phyloP scores from a whole-genome alignment of 2,329 filamentous ascomycete species.

The Neofusicoccum laricinum region DNA sequence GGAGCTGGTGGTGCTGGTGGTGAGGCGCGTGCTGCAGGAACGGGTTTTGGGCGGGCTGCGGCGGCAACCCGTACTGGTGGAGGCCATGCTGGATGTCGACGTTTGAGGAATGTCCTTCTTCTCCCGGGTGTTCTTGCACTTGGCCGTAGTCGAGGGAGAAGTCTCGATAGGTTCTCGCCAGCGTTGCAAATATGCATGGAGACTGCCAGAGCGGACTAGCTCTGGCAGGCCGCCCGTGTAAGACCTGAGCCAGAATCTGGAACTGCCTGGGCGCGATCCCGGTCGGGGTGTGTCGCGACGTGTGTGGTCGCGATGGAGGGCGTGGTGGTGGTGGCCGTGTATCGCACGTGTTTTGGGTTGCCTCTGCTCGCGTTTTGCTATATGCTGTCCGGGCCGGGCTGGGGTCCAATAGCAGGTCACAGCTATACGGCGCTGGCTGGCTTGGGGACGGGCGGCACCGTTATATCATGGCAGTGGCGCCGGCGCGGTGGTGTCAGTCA shows the following conservation, averaged over 20 bases:
- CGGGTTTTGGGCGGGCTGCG: slow-evolving; percentile 22
- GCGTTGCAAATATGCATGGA: slow-evolving; percentile 50
- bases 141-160: slow-evolving; percentile 45
- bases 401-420: slow-evolving; percentile 31
- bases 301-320: slow-evolving; percentile 37
- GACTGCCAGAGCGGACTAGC: slow-evolving; percentile 50
- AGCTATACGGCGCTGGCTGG: slow-evolving; percentile 36
- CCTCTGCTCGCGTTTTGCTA: slow-evolving; percentile 34
- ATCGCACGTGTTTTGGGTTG: slow-evolving; percentile 41
- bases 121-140: slow-evolving; percentile 42
- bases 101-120: slow-evolving; percentile 42
- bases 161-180: slow-evolving; percentile 47
- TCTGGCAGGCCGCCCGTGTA: slow-evolving; percentile 47
- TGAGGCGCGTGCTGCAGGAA: slow-evolving; percentile 25
- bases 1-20: slow-evolving; percentile 24
- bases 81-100: slow-evolving; percentile 41
- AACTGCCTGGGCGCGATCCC: slow-evolving; percentile 1
- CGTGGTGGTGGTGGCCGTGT: slow-evolving; percentile 31
- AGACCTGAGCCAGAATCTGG: slow-evolving; percentile 37
- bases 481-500: slow-evolving; percentile 13
- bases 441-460: slow-evolving; percentile 21
- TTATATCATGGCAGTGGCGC: slow-evolving; percentile 37
- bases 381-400: slow-evolving; percentile 32
- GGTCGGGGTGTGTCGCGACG: slow-evolving; percentile 16
- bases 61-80: slow-evolving; percentile 33